A percentile compares a stretch with the other conserved stretches of the same genome.
Conservation (phyloP, 176 grass and related monocot species). For the Carex littledalei region DNA sequence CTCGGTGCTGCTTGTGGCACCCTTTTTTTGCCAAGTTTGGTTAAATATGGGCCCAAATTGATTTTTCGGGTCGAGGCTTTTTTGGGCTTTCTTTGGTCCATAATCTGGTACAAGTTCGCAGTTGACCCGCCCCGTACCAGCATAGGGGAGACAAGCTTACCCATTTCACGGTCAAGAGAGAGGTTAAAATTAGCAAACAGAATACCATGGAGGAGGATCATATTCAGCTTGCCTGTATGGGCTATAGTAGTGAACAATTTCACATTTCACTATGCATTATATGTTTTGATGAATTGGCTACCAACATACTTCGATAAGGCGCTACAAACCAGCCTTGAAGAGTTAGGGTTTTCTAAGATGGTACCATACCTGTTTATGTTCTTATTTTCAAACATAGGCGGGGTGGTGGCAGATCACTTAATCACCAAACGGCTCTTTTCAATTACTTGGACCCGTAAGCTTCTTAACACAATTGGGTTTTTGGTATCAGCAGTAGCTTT, state of each 20-base stretch:
- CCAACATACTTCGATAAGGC: constrained; percentile 77
- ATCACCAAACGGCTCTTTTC: constrained; percentile 68
- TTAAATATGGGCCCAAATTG: constrained; percentile 52
- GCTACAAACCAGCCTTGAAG: constrained; percentile 69
- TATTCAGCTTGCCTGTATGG: constrained; percentile 72
- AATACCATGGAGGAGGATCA: constrained; percentile 71
- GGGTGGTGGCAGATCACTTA: constrained; percentile 61
- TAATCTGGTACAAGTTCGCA: constrained; percentile 68
- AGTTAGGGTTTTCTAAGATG: constrained; percentile 90
- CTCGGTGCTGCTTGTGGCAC: constrained; percentile 79
- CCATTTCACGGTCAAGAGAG: constrained; percentile 52
- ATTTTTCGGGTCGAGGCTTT: constrained; percentile 72
- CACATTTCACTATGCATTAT: constrained; percentile 88
- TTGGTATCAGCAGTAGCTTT: constrained; percentile 56
- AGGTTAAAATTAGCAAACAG: constrained; percentile 38
- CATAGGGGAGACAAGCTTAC: constrained; percentile 41
- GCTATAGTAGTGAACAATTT: constrained; percentile 83
- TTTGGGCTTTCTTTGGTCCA: constrained; percentile 56
- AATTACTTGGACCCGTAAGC: constrained; percentile 70
- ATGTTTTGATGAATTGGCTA: constrained; percentile 89
- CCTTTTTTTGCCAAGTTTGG: constrained; percentile 62
- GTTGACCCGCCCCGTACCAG: constrained; percentile 54
- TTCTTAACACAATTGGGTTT: constrained; percentile 71
- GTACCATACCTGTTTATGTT: constrained; percentile 87
- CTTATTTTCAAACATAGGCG: constrained; percentile 80